Evolutionary conservation across 2,329 filamentous ascomycete genomes (phyloP), one percentile per base, ranked within the genome.

Genomic region (Raffaelea arxii): DNA sequence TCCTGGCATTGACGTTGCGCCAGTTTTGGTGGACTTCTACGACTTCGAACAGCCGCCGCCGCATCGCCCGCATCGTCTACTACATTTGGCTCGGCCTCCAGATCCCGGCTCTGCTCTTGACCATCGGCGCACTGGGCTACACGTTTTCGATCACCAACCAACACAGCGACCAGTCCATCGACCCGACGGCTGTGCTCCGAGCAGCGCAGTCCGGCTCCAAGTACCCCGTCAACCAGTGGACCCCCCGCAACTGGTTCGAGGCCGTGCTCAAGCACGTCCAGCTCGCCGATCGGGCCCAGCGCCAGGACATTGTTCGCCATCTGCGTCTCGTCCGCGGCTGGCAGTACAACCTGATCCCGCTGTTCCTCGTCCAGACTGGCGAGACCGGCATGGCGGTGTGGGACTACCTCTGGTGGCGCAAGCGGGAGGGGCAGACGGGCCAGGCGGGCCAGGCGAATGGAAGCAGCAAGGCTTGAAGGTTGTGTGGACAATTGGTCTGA

Each of bases 231-330:
- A 52, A 55, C 37, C 36, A 48, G 9, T 68, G 66, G 66, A 64
- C 65, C 18, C 65, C 66, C 18, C 62, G 66, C 51, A 63, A 56
- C 49, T 68, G 66, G 65, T 63, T 65, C 47, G 47, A 54, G 4
- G 62, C 62, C 6, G 54, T 67, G 25, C 53, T 63, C 39, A 4
- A 4, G 10, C 47, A 53, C 30, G 55, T 67, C 19, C 53, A 62
- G 36, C 44, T 66, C 5, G 52, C 54, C 19, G 50, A 55, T 30
- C 46, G 47, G 12, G 41, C 11, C 30, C 48, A 54, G 19, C 51
- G 55, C 32, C 49, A 46, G 37, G 55, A 59, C 36, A 56, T 65
- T 9, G 41, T 38, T 32, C 50, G 43, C 12, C 56, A 62, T 43
- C 52, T 62, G 37, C 47, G 25, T 24, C 40, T 63, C 21, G 64